A percentile compares a stretch with the other conserved stretches of the same genome.
Conservation (phyloP, 352 stramenopile species). For the Globisporangium okanoganense region DNA sequence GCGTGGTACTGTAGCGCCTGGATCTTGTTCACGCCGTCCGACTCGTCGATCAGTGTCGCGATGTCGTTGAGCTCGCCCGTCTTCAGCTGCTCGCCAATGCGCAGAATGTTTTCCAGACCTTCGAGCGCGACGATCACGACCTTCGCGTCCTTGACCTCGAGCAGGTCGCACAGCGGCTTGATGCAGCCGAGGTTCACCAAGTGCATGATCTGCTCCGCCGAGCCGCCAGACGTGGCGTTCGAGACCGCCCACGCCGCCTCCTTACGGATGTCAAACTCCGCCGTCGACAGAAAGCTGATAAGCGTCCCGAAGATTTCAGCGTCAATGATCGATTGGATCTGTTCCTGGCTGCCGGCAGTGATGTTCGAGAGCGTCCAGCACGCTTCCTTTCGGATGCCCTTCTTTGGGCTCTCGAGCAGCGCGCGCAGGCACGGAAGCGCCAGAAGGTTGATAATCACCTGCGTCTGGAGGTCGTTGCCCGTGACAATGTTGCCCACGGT, state of each 20-base stretch:
- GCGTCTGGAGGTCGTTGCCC: conserved; percentile 98
- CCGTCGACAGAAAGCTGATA: conserved; percentile 94
- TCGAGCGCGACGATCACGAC: conserved; percentile 98
- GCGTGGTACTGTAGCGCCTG: conserved; percentile 97
- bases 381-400: conserved; percentile 98
- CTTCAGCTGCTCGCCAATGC: conserved; percentile 78
- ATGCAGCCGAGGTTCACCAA: conserved; percentile 96
- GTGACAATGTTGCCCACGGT: conserved; percentile 99
- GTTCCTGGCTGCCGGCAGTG: conserved; percentile 97
- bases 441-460: conserved; percentile 98
- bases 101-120: conserved; percentile 99
- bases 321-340: conserved; percentile 98
- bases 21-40: conserved; percentile 96
- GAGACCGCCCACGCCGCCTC: conserved; percentile 84
- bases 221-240: conserved; percentile 90
- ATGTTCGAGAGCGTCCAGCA: conserved; percentile 99
- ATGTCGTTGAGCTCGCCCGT: conserved; percentile 91
- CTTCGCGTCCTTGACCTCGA: conserved; percentile 96
- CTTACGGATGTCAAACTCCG: conserved; percentile 95
- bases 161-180: conserved; percentile 95
- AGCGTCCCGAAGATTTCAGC: conserved; percentile 97
- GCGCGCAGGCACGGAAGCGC: conserved; percentile 95
- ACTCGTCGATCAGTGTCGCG: conserved; percentile 94
- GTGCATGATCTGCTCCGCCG: conserved; percentile 94
- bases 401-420: conserved; percentile 95